Evolutionary conservation across 768 basidiomycete genomes (phyloP).

Genomic region (Dictyophora rubrovolvata): DNA sequence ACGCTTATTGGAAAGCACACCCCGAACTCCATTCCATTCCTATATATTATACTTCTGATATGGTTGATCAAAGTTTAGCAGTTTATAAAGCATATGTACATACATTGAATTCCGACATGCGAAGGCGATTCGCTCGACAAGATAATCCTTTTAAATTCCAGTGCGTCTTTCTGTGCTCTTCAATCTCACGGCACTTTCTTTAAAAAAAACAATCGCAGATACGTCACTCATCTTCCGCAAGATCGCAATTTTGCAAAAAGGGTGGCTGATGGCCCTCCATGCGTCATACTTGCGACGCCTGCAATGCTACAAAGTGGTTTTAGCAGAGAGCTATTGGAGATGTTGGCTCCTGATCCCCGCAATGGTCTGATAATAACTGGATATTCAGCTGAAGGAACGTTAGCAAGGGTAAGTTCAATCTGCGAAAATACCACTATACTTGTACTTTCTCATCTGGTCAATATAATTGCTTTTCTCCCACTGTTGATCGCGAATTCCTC

Average conservation of each 20-base stretch:
- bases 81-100: constrained; percentile 98
- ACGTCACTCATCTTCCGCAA: constrained; percentile 80
- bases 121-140: constrained; percentile 80
- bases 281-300: constrained; percentile 92
- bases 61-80: constrained; percentile 95
- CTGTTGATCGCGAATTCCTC: neutral
- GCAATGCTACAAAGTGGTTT: constrained; percentile 89
- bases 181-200: neutral
- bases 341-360: constrained; percentile 92
- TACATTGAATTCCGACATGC: constrained; percentile 94
- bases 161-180: constrained; percentile 34
- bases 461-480: neutral
- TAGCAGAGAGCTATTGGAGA: constrained; percentile 87
- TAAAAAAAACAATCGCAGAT: constrained; percentile 29
- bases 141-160: constrained; percentile 99
- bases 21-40: constrained; percentile 92
- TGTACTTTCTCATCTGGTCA: constrained; percentile 8
- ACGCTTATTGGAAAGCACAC: constrained; percentile 96
- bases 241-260: constrained; percentile 82
- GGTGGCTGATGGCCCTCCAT: constrained; percentile 89
- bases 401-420: constrained; percentile 80
- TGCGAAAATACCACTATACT: neutral
- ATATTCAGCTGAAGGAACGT: constrained; percentile 94
- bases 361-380: constrained; percentile 95
- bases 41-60: constrained; percentile 90